These are phyloP conservation scores for Linaria vulgaris DNA, from an alignment of 257 asterid species.

Conservation along the genomic window DNA sequence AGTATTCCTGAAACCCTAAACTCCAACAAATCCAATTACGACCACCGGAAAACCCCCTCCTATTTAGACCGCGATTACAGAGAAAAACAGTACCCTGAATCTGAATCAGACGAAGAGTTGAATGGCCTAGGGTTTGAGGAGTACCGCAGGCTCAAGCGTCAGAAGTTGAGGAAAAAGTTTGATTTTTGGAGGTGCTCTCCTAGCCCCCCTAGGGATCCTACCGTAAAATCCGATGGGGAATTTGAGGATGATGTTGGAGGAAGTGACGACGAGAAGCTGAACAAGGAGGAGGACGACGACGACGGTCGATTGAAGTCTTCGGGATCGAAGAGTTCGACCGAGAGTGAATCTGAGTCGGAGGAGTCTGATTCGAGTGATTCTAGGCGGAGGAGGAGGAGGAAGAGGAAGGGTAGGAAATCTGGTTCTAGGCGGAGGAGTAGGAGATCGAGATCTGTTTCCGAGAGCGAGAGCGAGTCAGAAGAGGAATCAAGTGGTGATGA, in stretches of 20 bases:
- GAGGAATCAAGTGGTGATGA: constrained; percentile 39
- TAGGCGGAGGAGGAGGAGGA: constrained; percentile 42
- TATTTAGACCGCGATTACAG: constrained; percentile 68
- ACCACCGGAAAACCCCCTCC: constrained; percentile 37
- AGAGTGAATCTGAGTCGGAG: constrained; percentile 40
- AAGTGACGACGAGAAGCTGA: constrained; percentile 35
- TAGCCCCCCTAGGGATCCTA: constrained; percentile 82
- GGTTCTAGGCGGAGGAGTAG: constrained; percentile 42
- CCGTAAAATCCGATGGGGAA: constrained; percentile 49
- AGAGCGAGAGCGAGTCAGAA: constrained; percentile 35
- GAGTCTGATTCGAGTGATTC: constrained; percentile 57
- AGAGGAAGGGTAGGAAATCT: constrained; percentile 39
- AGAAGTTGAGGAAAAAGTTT: constrained; percentile 61
- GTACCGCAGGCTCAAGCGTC: constrained; percentile 80
- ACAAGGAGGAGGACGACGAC: constrained; percentile 26
- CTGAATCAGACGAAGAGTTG: constrained; percentile 83
- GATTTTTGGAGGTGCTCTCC: constrained; percentile 86
- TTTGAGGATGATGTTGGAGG: constrained; percentile 40
- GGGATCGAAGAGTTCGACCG: constrained; percentile 24
- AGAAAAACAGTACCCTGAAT: constrained; percentile 40
- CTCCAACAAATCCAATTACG: constrained; percentile 26
- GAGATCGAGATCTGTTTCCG: constrained; percentile 47
- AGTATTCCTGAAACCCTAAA: constrained; percentile 35
- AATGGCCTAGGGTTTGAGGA: constrained; percentile 72
- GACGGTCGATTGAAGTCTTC: constrained; percentile 23